A percentile compares a stretch with the other conserved stretches of the same genome.
Evolutionary conservation across 177 flowering plant species (phyloP).

Genomic region (Vitis hybrid): DNA sequence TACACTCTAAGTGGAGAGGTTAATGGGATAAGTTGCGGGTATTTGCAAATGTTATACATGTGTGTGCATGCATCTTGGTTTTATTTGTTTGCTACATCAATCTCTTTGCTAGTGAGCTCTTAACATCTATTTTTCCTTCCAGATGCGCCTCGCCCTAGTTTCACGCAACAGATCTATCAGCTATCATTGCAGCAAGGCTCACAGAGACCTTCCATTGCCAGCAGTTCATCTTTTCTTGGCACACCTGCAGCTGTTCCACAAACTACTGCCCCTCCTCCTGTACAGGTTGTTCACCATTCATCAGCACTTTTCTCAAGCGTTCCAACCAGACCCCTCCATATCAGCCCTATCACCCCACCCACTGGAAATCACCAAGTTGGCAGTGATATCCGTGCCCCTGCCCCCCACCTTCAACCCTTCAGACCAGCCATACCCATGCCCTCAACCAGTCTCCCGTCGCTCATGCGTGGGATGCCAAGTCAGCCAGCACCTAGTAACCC

Average conservation of each 20-base stretch:
- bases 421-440: constrained; percentile 34
- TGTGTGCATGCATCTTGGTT: background rate
- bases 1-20: too few species aligned
- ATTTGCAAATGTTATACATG: background rate
- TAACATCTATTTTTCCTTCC: constrained; percentile 9
- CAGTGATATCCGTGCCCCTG: constrained; percentile 48
- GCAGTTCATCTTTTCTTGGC: constrained; percentile 13
- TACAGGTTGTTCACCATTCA: constrained; percentile 30
- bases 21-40: too few species aligned
- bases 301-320: constrained; percentile 29
- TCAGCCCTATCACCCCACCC: constrained; percentile 29
- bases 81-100: background rate
- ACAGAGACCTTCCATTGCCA: constrained; percentile 17
- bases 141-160: constrained; percentile 20
- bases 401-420: constrained; percentile 62
- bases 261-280: constrained; percentile 3
- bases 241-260: constrained; percentile 7
- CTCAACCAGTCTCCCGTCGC: constrained; percentile 14
- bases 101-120: background rate
- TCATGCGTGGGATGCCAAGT: constrained; percentile 14
- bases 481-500: constrained; percentile 23
- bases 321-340: constrained; percentile 31
- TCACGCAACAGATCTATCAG: constrained; percentile 29
- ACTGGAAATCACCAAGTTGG: constrained; percentile 27
- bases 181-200: constrained; percentile 20